Evolutionary conservation across 2,329 filamentous ascomycete genomes (phyloP).

Genomic region (Fusarium falciforme): DNA sequence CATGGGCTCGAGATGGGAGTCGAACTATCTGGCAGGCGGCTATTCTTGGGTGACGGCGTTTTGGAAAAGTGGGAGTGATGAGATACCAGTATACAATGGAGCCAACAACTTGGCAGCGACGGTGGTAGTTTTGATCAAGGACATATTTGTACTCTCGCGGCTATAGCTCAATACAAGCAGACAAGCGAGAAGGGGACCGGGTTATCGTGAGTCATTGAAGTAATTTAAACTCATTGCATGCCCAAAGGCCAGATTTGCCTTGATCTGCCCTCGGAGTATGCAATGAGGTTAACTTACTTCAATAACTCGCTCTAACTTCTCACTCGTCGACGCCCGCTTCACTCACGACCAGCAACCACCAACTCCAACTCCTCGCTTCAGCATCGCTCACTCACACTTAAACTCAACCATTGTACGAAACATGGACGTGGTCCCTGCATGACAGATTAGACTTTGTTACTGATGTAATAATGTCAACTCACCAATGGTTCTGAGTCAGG

Average conservation of each 20-base stretch:
- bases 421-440: conserved; percentile 43
- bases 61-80: conserved; percentile 3
- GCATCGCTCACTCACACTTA: background rate
- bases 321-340: background rate
- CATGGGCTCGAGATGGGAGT: background rate
- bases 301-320: background rate
- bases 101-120: background rate
- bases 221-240: too few species aligned
- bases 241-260: background rate
- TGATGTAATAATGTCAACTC: conserved; percentile 3
- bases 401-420: conserved; percentile 40
- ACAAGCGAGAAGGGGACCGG: background rate
- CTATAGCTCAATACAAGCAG: background rate
- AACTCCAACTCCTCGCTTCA: background rate
- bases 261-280: background rate
- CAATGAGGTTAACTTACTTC: background rate
- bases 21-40: background rate
- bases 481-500: conserved; percentile 59
- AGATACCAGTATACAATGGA: conserved; percentile 20
- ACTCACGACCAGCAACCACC: background rate
- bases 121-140: background rate
- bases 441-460: background rate
- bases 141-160: background rate
- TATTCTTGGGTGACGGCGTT: conserved; percentile 15
- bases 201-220: background rate